These are phyloP conservation scores for Verticillium longisporum DNA, from an alignment of 2,329 filamentous ascomycete genomes.

Conservation along the genomic window DNA sequence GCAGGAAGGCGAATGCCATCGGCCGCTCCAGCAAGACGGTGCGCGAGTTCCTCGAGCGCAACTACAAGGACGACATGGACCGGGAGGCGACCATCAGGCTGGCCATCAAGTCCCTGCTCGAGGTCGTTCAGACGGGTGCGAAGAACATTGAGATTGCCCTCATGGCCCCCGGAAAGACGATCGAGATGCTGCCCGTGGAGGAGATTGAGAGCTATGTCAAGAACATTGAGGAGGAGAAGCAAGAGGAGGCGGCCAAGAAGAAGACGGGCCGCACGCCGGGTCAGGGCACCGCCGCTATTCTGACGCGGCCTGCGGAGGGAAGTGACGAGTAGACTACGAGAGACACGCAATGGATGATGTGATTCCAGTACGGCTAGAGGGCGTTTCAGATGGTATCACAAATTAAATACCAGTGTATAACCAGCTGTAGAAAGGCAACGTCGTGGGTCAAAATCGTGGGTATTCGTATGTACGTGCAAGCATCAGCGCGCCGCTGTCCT, in stretches of 20 bases:
- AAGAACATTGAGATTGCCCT: constrained; percentile 99
- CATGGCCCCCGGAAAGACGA: constrained; percentile 84
- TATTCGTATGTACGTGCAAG: constrained; percentile 1
- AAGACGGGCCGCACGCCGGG: constrained; percentile 74
- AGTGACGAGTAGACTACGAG: constrained; percentile 15
- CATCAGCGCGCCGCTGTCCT: background rate
- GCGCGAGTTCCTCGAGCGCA: constrained; percentile 95
- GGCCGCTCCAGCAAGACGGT: constrained; percentile 98
- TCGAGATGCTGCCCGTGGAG: constrained; percentile 92
- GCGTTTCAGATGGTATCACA: constrained; percentile 10
- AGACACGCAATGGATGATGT: background rate
- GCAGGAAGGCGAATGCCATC: constrained; percentile 98
- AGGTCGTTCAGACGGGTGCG: constrained; percentile 96
- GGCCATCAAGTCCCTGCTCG: constrained; percentile 94
- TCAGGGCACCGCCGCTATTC: constrained; percentile 63
- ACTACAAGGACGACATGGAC: constrained; percentile 98
- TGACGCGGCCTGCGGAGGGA: constrained; percentile 48
- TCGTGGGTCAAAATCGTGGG: background rate
- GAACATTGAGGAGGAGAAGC: constrained; percentile 98
- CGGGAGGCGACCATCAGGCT: constrained; percentile 92
- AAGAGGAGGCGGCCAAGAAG: constrained; percentile 96
- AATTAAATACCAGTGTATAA: constrained; percentile 26
- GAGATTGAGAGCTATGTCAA: constrained; percentile 97
- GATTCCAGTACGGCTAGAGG: constrained; percentile 5
- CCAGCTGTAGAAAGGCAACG: constrained; percentile 22